phyloP scores from a whole-genome alignment of 257 asterid genomes.

The Rubia yunnanensis region DNA sequence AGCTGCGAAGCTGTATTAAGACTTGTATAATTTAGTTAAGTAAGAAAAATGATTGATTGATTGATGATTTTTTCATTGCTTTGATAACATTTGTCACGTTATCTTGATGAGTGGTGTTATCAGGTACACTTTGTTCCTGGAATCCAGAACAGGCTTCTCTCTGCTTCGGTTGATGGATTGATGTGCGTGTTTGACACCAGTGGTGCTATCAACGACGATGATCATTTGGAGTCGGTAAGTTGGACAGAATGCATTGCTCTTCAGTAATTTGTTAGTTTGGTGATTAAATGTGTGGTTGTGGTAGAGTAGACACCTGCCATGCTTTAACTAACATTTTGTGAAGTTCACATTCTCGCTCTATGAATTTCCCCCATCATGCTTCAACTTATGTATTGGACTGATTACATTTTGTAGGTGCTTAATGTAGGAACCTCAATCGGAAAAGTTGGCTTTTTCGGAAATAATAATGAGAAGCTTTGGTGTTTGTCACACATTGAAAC shows the following conservation, averaged over 20 bases:
- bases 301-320: background rate
- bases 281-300: background rate
- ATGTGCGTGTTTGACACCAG: conserved; percentile 84
- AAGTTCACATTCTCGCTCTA: background rate
- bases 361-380: background rate
- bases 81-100: no score
- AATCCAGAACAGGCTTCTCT: conserved; percentile 58
- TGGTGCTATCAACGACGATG: conserved; percentile 86
- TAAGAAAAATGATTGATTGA: background rate
- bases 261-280: background rate
- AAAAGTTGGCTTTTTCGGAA: conserved; percentile 76
- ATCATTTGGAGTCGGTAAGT: conserved; percentile 76
- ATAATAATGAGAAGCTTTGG: conserved; percentile 61
- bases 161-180: conserved; percentile 94
- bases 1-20: background rate
- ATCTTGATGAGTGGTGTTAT: background rate
- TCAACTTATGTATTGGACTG: background rate
- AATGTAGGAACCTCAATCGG: conserved; percentile 92
- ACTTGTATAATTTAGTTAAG: background rate
- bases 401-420: conserved; percentile 38
- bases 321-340: background rate
- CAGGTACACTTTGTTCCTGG: conserved; percentile 91
- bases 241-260: conserved; percentile 1
- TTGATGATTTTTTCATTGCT: background rate
- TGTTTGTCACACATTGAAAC: conserved; percentile 90